A percentile compares a stretch with the other conserved stretches of the same genome.
Conservation (phyloP, 768 basidiomycete species). For the Podaxis mareebaensis region DNA sequence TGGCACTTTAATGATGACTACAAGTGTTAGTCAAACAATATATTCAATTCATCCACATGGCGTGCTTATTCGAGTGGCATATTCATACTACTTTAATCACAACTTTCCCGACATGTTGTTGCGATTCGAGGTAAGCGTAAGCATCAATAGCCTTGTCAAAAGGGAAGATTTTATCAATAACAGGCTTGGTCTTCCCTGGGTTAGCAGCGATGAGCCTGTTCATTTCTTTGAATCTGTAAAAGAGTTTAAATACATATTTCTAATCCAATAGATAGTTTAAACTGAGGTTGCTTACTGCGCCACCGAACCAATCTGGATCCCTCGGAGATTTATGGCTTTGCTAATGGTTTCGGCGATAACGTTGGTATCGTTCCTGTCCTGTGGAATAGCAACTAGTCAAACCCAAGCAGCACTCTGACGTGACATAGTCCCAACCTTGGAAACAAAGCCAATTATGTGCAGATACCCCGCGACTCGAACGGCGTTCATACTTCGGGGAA, state of each 20-base stretch:
- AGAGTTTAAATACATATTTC: too few relatives aligned
- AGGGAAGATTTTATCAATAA: conserved; percentile 57
- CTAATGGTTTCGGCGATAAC: conserved; percentile 34
- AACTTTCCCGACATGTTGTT: conserved; percentile 63
- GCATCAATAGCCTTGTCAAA: conserved; percentile 56
- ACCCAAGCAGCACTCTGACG: neutral
- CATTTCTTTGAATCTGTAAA: conserved; percentile 53
- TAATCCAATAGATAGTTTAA: too few relatives aligned
- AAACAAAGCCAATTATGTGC: conserved; percentile 52
- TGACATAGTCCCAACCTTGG: conserved; percentile 27
- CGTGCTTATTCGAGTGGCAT: neutral
- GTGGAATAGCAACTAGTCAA: neutral
- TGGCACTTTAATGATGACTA: too few relatives aligned
- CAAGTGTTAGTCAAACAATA: too few relatives aligned
- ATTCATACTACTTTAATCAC: conserved; percentile 44
- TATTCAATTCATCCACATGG: too few relatives aligned
- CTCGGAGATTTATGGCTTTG: conserved; percentile 45
- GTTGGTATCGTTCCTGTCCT: conserved; percentile 23
- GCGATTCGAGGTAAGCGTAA: conserved; percentile 51
- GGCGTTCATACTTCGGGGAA: conserved; percentile 42
- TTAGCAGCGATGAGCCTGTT: conserved; percentile 46
- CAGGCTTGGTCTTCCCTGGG: conserved; percentile 43
- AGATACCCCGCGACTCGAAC: conserved; percentile 44
- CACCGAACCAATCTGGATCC: conserved; percentile 57
- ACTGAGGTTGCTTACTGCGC: conserved; percentile 42